Evolutionary conservation across 2,329 filamentous ascomycete species (phyloP).

Genomic region (Westerdykella ornata): DNA sequence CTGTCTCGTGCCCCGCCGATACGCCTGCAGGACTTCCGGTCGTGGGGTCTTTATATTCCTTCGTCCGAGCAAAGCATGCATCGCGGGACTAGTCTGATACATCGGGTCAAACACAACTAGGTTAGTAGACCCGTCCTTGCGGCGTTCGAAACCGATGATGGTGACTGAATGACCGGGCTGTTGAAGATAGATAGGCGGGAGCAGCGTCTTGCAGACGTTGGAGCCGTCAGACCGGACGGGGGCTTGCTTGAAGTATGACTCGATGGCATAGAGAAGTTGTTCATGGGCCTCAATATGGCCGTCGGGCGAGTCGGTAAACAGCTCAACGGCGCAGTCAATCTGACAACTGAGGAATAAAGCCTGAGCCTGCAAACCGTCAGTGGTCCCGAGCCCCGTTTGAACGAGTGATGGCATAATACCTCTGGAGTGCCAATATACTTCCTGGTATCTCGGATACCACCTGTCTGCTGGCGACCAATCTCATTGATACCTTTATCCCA

Average conservation of each 20-base stretch:
- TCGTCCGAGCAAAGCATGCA: conserved; percentile 54
- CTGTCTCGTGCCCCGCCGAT: conserved; percentile 63
- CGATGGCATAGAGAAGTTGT: conserved; percentile 60
- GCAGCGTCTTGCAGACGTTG: conserved; percentile 62
- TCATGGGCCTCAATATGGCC: conserved; percentile 44
- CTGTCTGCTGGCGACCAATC: conserved; percentile 70
- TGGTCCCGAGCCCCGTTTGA: background rate
- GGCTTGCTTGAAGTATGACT: conserved; percentile 63
- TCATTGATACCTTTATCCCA: conserved; percentile 82
- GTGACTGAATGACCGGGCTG: conserved; percentile 87
- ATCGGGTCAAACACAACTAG: conserved; percentile 85
- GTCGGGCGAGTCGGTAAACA: conserved; percentile 45
- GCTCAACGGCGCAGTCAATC: conserved; percentile 51
- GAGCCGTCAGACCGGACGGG: conserved; percentile 42
- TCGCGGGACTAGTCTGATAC: conserved; percentile 60
- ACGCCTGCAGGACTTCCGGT: conserved; percentile 54
- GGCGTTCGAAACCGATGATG: conserved; percentile 75
- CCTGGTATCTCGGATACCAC: conserved; percentile 76
- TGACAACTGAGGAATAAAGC: conserved; percentile 65
- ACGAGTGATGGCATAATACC: conserved; percentile 41
- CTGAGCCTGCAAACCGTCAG: conserved; percentile 56
- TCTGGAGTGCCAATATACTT: conserved; percentile 96
- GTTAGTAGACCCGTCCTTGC: conserved; percentile 56
- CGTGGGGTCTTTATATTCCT: conserved; percentile 43
- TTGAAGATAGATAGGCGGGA: conserved; percentile 87